Percentiles rank a stretch among this genome's conserved stretches.
These are phyloP conservation scores for Bipolaris victoriae DNA, from an alignment of 2,329 filamentous ascomycete genomes.

Conservation along the genomic window DNA sequence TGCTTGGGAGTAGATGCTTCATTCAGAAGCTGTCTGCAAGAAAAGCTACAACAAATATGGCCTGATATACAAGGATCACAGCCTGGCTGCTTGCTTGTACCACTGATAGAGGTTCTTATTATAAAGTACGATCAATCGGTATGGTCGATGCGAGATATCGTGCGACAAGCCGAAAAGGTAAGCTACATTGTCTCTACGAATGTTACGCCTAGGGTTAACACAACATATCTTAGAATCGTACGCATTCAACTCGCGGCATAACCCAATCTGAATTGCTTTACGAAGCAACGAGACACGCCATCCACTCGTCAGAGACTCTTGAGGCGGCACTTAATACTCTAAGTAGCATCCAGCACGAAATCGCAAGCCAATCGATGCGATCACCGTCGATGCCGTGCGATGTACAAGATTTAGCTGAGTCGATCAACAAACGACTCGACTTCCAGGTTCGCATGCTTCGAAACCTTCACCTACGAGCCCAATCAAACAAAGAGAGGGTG, in stretches of 20 bases:
- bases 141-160: conserved; percentile 25
- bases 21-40: conserved; percentile 13
- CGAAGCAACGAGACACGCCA: conserved; percentile 24
- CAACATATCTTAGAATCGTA: conserved; percentile 6
- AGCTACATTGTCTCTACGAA: background rate
- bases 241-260: background rate
- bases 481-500: conserved; percentile 26
- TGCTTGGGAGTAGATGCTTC: conserved; percentile 15
- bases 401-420: background rate
- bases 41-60: conserved; percentile 8
- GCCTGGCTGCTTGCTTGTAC: conserved; percentile 19
- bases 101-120: conserved; percentile 22
- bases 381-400: background rate
- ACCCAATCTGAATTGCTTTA: conserved; percentile 19
- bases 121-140: conserved; percentile 19
- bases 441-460: conserved; percentile 20
- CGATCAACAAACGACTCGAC: background rate
- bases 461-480: conserved; percentile 15
- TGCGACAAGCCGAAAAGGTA: conserved; percentile 22
- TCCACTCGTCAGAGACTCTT: conserved; percentile 24
- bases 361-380: background rate
- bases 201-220: background rate
- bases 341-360: conserved; percentile 11
- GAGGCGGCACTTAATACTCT: conserved; percentile 15
- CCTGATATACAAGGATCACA: conserved; percentile 2